Conservation (phyloP, 495 filamentous ascomycete species). For the Melanomma pulvis-pyrius region DNA sequence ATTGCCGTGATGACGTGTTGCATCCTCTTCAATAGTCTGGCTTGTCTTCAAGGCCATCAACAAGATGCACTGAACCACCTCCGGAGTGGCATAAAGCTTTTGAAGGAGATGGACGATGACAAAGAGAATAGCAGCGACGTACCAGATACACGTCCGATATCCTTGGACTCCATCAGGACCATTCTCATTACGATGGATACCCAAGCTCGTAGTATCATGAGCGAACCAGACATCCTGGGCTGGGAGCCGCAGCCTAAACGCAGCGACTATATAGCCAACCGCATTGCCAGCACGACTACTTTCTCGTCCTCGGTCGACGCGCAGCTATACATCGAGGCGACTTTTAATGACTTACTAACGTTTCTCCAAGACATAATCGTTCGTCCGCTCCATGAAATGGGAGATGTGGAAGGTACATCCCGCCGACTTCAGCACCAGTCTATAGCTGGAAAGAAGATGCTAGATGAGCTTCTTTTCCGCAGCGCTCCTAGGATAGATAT, state of each 20-base stretch:
- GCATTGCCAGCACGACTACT: background rate
- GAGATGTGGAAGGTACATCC: background rate
- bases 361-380: constrained; percentile 9
- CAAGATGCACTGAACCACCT: constrained; percentile 15
- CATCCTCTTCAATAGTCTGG: constrained; percentile 21
- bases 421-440: background rate
- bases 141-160: constrained; percentile 4
- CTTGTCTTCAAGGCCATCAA: constrained; percentile 28
- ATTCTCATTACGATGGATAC: constrained; percentile 14
- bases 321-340: constrained; percentile 8
- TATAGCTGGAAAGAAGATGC: background rate
- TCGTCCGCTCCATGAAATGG: background rate
- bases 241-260: constrained; percentile 12
- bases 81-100: constrained; percentile 16
- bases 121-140: background rate
- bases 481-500: background rate
- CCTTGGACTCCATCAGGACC: constrained; percentile 12
- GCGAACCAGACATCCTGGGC: background rate
- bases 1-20: constrained; percentile 18
- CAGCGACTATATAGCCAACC: background rate
- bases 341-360: constrained; percentile 1
- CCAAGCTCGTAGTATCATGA: constrained; percentile 20
- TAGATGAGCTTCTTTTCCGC: background rate
- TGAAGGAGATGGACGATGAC: constrained; percentile 5
- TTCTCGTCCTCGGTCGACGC: constrained; percentile 6